Conservation (phyloP, 78 protist genomes). For the Chrysochromulina tobinii region DNA sequence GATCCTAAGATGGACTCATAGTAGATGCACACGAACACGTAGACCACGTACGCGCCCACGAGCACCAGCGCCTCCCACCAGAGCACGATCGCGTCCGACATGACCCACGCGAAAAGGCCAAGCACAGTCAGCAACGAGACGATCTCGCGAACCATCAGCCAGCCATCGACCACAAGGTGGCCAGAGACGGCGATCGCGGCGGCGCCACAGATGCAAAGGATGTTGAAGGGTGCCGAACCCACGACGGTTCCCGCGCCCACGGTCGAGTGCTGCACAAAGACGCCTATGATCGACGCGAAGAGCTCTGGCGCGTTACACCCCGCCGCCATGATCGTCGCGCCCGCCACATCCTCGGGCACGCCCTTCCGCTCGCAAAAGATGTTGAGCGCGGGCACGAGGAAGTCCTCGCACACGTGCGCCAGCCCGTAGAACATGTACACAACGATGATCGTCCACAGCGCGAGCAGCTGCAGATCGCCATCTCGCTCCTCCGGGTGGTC, state of each 20-base stretch:
- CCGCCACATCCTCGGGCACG: slow-evolving; percentile 54
- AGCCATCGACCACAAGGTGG: background rate
- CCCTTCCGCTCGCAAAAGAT: background rate
- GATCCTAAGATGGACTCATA: background rate
- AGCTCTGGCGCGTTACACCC: slow-evolving; percentile 63
- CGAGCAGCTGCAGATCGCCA: too few species aligned
- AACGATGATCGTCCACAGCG: too few species aligned
- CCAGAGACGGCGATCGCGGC: background rate
- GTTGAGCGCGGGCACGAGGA: slow-evolving; percentile 43
- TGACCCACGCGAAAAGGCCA: slow-evolving; percentile 3
- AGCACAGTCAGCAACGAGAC: slow-evolving; percentile 6
- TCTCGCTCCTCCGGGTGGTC: too few species aligned
- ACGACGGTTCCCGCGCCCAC: slow-evolving; percentile 54
- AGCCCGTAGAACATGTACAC: slow-evolving; percentile 43
- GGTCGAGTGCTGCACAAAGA: background rate
- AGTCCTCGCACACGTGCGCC: slow-evolving; percentile 51
- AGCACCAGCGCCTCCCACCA: background rate
- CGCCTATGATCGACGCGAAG: slow-evolving; percentile 8
- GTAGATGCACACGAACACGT: background rate
- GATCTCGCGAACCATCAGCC: slow-evolving; percentile 36
- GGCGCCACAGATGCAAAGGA: slow-evolving; percentile 47
- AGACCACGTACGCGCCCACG: background rate
- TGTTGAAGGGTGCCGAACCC: slow-evolving; percentile 52
- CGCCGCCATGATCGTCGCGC: slow-evolving; percentile 64
- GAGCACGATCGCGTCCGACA: slow-evolving; percentile 5